Base-by-base conservation (phyloP, 495 filamentous ascomycete genomes). In the Lentithecium fluviatile region DNA sequence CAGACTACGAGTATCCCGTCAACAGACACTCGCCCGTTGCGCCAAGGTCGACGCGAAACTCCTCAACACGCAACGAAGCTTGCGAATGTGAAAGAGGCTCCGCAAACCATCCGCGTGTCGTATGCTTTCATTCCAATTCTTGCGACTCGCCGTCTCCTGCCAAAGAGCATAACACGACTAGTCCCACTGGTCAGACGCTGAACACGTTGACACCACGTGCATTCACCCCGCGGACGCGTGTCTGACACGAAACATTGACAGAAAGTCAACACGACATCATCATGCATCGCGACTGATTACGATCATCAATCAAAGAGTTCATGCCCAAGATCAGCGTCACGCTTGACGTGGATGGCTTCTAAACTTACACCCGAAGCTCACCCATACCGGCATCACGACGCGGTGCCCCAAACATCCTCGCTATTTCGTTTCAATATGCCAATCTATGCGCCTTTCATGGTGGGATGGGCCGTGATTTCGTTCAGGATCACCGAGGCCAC, bases 251-350 rank as follows among this genome's bases (percentile, higher is more conserved):
- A 21, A 32, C 25, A 6, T 25, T 36, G 26, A 34, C 49, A 36
- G 49, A 52, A 34, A 25, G 11, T 34, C 20, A 32, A 20, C 2
- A 36, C 49, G 19, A 52, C 49, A 36, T 32, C 24, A 32, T 52
- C 49, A 52, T 52, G 49, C 49, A 25, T 17, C 45, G 45, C 7
- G 24, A 2, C 20, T 10, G 15, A 52, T 52, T 36, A 36, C 26
- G 49, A 52, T 52, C 49, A 32, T 5, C 49, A 36, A 8, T 13
- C 25, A 20, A 36, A 3, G 13, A 20, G 40, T 43, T 20, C 40
- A n/a, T 20, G 40, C 13, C 40, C 19, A 43, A 15, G 40, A 43
- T 43, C 40, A 15, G 13, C 40, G 4, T 20, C 15, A 43, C 40
- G 19, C 40, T 43, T 43, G 36, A 38, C 36, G 7, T 38, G 29